These are phyloP conservation scores for Cyclotella sp. DNA, from an alignment of 108 stramenopile genomes.

Conservation along the genomic window DNA sequence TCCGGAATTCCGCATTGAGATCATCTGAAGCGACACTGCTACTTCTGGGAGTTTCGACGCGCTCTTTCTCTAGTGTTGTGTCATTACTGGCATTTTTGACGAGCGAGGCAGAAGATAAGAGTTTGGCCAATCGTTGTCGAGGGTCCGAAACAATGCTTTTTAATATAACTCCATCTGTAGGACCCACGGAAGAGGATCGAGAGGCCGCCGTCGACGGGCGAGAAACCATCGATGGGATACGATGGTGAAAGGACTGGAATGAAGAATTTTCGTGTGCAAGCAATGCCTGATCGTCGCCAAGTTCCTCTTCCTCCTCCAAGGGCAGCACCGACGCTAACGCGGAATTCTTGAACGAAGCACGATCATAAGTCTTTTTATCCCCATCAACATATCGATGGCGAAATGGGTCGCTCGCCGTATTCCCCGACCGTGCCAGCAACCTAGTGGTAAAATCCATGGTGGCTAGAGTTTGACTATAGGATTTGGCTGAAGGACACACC, in stretches of 20 bases:
- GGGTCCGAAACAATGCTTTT: conserved; percentile 78
- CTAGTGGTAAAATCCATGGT: conserved; percentile 73
- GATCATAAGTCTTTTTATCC: conserved; percentile 12
- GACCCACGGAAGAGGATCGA: neutral
- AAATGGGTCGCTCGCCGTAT: conserved; percentile 64
- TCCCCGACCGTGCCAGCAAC: conserved; percentile 57
- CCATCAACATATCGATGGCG: neutral
- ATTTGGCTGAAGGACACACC: conserved; percentile 56
- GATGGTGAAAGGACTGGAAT: conserved; percentile 5
- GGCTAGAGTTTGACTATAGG: conserved; percentile 67
- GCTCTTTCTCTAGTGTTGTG: neutral
- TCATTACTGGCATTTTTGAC: conserved; percentile 13
- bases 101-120: conserved; percentile 38
- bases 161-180: conserved; percentile 34
- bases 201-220: conserved; percentile 15
- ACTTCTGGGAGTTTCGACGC: conserved; percentile 8
- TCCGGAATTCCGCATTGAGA: conserved; percentile 18
- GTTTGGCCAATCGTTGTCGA: conserved; percentile 78
- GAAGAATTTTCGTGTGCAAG: neutral
- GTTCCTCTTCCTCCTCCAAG: neutral
- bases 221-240: conserved; percentile 3
- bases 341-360: conserved; percentile 14
- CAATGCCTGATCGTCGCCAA: neutral
- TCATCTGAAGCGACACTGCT: conserved; percentile 17
- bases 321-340: conserved; percentile 11